Percentiles rank a stretch among this genome's conserved stretches.
Conservation (phyloP, 1,284 basidiomycete genomes). For the Sporisorium sorghi region DNA sequence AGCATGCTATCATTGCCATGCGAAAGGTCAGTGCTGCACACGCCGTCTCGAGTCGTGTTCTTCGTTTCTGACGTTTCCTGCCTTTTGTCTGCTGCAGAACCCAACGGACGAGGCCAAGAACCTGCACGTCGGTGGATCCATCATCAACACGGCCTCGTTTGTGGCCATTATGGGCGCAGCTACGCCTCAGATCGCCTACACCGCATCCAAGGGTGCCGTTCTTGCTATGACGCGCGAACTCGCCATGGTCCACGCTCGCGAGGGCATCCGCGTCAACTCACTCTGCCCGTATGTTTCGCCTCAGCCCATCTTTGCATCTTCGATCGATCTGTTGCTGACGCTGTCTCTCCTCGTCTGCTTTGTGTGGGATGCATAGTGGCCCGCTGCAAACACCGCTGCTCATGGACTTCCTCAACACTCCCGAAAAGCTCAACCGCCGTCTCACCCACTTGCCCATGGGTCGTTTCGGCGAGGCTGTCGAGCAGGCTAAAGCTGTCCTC, state of each 20-base stretch:
- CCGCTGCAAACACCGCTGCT: conserved; percentile 77
- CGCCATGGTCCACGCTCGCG: conserved; percentile 94
- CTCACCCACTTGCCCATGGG: conserved; percentile 95
- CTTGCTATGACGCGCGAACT: conserved; percentile 97
- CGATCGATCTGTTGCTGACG: neutral
- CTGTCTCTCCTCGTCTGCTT: neutral
- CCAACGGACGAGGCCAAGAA: conserved; percentile 80
- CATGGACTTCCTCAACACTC: conserved; percentile 98
- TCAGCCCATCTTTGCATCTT: neutral
- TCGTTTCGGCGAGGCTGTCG: conserved; percentile 93
- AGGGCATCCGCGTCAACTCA: conserved; percentile 93
- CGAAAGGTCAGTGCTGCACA: conserved; percentile 75
- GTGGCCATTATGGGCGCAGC: conserved; percentile 93
- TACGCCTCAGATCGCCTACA: conserved; percentile 90
- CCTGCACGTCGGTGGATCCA: conserved; percentile 84
- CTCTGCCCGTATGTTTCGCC: conserved; percentile 77
- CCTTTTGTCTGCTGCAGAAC: conserved; percentile 72
- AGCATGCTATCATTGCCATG: conserved; percentile 96
- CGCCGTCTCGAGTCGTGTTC: too few species aligned
- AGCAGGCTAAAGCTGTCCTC: conserved; percentile 88
- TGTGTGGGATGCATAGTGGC: conserved; percentile 70
- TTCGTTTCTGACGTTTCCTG: neutral
- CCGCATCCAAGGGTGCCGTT: conserved; percentile 82
- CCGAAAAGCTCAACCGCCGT: conserved; percentile 90
- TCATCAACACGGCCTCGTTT: conserved; percentile 97